Evolutionary conservation across 352 stramenopile species (phyloP), one percentile per base, ranked within the genome.

Genomic region (Peronosclerospora sorghi): DNA sequence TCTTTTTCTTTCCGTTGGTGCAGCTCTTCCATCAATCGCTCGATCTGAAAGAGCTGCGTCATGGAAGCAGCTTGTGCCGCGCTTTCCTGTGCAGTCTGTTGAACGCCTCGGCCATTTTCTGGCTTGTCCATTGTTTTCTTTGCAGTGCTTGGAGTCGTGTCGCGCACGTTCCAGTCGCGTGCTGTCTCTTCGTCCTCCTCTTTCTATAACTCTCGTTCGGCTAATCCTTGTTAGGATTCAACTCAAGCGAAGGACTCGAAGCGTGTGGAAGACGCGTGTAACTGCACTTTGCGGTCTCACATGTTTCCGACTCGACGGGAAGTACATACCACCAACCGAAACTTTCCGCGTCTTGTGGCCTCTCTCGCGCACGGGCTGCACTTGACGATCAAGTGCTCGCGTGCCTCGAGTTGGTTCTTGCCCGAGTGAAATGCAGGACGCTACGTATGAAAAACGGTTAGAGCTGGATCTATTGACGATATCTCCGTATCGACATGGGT

Each of bases 181-280:
- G 15, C 51, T 50, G 38, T 89, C n/a, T n/a, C 76, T 51, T 89
- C 76, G 12, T 73, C 76, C 12, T 70, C 50, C 34, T 86, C 86
- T 37, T 81, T 81, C 53, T 89, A 73, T 10, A 72, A 73, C 8
- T 73, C 70, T 14, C 71, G 65, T 12, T 56, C 37, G 8, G 64
- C 70, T n/a, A n/a, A 20, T 71, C 85, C 0, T 26, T 62, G 24
- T 85, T 72, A 0, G 64, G 71, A 17, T 80, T 62, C n/a, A 86
- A 76, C 4, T 64, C 54, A 4, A 65, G 32, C 2, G 55, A 46
- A 0, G 65, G 69, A 18, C 58, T 57, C 0, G 41, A 43, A 0
- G 62, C 60, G 13, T 74, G 54, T 6, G 53, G 56, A 8, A 62
- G 53, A 14, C 51, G 49, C n/a, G 35, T 57, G 2, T 65, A 37